These are phyloP conservation scores for Pelargonium australe DNA, from an alignment of 441 rosid species.

Conservation along the genomic window DNA sequence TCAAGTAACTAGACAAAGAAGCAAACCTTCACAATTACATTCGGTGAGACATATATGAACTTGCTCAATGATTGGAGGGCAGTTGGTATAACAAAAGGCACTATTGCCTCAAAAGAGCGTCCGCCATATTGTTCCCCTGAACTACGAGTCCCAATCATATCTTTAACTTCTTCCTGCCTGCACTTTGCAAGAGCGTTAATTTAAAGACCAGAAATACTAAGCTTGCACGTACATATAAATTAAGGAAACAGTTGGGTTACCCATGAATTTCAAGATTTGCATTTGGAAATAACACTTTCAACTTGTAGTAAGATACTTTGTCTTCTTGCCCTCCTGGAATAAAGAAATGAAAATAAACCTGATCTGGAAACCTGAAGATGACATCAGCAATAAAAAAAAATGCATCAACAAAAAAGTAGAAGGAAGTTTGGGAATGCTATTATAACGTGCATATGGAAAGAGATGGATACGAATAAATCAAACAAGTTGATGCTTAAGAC, in stretches of 20 bases:
- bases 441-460: neutral
- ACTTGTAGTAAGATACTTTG: constrained; percentile 34
- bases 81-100: constrained; percentile 31
- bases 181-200: constrained; percentile 6
- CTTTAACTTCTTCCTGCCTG: constrained; percentile 37
- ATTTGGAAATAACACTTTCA: constrained; percentile 45
- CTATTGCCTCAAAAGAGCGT: constrained; percentile 25
- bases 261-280: constrained; percentile 37
- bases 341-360: constrained; percentile 37
- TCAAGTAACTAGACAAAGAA: neutral
- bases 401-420: neutral
- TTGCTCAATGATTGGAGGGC: constrained; percentile 25
- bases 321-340: constrained; percentile 36
- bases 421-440: neutral
- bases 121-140: constrained; percentile 16
- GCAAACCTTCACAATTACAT: constrained; percentile 38
- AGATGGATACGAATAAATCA: neutral
- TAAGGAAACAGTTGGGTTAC: constrained; percentile 20
- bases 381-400: constrained; percentile 4
- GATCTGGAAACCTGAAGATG: constrained; percentile 33
- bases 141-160: constrained; percentile 13
- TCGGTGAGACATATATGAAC: constrained; percentile 32
- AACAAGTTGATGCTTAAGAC: neutral
- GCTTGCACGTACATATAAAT: neutral
- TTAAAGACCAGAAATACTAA: constrained; percentile 10